These are phyloP conservation scores for Cryptococcus maquisensis DNA, from an alignment of 1,284 basidiomycete species.

Conservation along the genomic window DNA sequence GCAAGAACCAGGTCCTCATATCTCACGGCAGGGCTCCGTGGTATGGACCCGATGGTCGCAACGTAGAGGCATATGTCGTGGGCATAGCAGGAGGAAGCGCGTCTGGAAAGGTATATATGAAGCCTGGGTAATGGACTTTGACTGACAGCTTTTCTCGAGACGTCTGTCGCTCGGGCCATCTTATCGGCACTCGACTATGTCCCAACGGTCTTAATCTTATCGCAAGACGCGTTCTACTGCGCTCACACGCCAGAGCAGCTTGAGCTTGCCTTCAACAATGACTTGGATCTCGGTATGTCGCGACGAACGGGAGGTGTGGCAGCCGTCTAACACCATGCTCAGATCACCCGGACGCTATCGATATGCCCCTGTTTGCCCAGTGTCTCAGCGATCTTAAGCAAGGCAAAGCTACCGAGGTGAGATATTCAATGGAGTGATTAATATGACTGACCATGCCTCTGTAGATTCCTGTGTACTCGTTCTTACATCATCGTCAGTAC, in stretches of 20 bases:
- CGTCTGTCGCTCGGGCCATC: slow-evolving; percentile 84
- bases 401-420: slow-evolving; percentile 55
- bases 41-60: slow-evolving; percentile 68
- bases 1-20: slow-evolving; percentile 74
- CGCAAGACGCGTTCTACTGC: slow-evolving; percentile 90
- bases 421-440: background rate
- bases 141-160: slow-evolving; percentile 54
- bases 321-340: background rate
- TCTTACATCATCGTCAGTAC: slow-evolving; percentile 67
- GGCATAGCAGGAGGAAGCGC: slow-evolving; percentile 91
- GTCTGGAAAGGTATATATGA: slow-evolving; percentile 74
- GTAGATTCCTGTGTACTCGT: slow-evolving; percentile 86
- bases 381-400: slow-evolving; percentile 79
- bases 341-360: slow-evolving; percentile 90
- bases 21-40: slow-evolving; percentile 63
- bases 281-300: slow-evolving; percentile 64
- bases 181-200: slow-evolving; percentile 74
- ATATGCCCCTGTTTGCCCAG: slow-evolving; percentile 79
- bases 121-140: background rate
- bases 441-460: background rate
- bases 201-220: slow-evolving; percentile 78
- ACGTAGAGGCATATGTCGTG: slow-evolving; percentile 72
- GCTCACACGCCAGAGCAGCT: slow-evolving; percentile 72
- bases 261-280: slow-evolving; percentile 72
- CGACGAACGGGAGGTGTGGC: background rate